Evolutionary conservation across 2,329 filamentous ascomycete species (phyloP).

Genomic region (Colletotrichum phormii): DNA sequence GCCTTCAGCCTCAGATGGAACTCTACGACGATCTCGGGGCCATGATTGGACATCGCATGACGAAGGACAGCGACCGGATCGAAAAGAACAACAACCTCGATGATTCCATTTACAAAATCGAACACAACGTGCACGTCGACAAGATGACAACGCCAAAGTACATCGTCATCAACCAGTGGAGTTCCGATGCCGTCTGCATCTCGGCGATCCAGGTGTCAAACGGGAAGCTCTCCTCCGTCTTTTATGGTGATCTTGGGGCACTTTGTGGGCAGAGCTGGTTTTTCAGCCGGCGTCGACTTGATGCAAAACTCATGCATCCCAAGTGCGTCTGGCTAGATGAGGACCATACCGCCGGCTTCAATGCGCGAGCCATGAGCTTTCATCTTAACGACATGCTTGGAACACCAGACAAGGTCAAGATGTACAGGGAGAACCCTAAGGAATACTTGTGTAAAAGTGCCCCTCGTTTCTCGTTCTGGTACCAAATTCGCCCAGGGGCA

Average conservation of each 20-base stretch:
- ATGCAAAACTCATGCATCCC: slow-evolving; percentile 25
- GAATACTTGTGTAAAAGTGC: slow-evolving; percentile 39
- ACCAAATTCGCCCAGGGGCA: slow-evolving; percentile 34
- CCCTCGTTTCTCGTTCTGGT: slow-evolving; percentile 39
- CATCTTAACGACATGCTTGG: slow-evolving; percentile 39
- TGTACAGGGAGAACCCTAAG: slow-evolving; percentile 32
- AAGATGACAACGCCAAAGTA: slow-evolving; percentile 27
- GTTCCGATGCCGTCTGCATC: slow-evolving; percentile 40
- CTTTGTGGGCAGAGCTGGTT: slow-evolving; percentile 41
- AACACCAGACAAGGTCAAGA: slow-evolving; percentile 29
- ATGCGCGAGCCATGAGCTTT: slow-evolving; percentile 37
- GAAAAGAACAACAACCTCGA: neutral
- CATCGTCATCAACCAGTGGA: slow-evolving; percentile 36
- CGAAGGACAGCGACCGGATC: slow-evolving; percentile 2
- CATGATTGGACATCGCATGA: slow-evolving; percentile 29
- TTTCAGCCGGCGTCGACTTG: slow-evolving; percentile 38
- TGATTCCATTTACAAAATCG: slow-evolving; percentile 22
- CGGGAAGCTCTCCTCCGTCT: slow-evolving; percentile 30
- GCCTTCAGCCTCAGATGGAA: slow-evolving; percentile 35
- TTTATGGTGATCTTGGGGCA: slow-evolving; percentile 40
- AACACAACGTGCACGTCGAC: slow-evolving; percentile 29
- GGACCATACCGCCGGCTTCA: slow-evolving; percentile 29
- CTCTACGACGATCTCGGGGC: slow-evolving; percentile 37
- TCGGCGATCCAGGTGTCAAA: slow-evolving; percentile 39
- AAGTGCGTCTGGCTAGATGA: slow-evolving; percentile 41